Percentiles rank a stretch among this genome's conserved stretches.
phyloP scores from a whole-genome alignment of 768 basidiomycete genomes.

The Baorangia bicolor region DNA sequence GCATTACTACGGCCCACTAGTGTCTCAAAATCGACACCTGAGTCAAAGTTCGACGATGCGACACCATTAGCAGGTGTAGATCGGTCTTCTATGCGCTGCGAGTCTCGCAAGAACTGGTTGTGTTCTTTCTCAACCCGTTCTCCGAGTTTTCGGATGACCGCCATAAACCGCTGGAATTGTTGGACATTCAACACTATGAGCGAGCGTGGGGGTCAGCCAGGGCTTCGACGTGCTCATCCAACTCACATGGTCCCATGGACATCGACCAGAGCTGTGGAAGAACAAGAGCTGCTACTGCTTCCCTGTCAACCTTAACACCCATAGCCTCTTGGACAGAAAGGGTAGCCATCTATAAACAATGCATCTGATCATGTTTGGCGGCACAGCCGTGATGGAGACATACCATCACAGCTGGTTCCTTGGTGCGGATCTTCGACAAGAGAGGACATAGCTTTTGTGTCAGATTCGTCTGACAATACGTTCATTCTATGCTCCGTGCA shows the following conservation, averaged over 20 bases:
- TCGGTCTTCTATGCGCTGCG: conserved; percentile 84
- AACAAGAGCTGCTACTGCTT: conserved; percentile 86
- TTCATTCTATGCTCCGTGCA: not conserved
- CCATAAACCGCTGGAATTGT: conserved; percentile 94
- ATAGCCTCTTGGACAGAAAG: conserved; percentile 92
- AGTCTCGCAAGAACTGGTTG: conserved; percentile 87
- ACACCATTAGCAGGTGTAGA: conserved; percentile 50
- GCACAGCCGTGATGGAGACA: not conserved
- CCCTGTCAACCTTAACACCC: conserved; percentile 92
- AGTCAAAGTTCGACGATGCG: conserved; percentile 36
- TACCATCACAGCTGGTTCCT: conserved; percentile 94
- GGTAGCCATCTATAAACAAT: conserved; percentile 68
- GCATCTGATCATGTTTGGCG: not conserved
- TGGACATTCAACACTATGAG: conserved; percentile 67
- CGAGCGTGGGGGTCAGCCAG: conserved; percentile 1
- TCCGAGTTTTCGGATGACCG: conserved; percentile 70
- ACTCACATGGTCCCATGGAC: conserved; percentile 92
- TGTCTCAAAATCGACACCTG: conserved; percentile 80
- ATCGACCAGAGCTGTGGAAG: conserved; percentile 94
- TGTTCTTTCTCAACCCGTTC: conserved; percentile 93
- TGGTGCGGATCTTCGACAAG: conserved; percentile 92
- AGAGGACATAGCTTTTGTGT: conserved; percentile 96
- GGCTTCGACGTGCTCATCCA: not conserved
- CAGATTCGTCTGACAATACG: conserved; percentile 62
- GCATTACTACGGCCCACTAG: conserved; percentile 65